Base-by-base conservation (phyloP, 345 rosid genomes). In the Eucalyptus pumila region DNA sequence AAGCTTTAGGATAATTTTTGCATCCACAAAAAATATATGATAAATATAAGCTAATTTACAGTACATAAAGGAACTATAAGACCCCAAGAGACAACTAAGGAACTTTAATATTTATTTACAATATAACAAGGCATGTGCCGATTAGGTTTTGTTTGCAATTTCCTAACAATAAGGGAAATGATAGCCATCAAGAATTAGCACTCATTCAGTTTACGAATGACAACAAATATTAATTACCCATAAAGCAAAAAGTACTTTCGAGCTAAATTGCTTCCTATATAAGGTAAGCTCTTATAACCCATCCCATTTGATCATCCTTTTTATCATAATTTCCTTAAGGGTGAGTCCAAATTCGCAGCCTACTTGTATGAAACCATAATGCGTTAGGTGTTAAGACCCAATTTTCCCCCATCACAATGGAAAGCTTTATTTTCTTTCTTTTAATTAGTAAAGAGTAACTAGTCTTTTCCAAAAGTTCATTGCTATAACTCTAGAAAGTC, bases 151-250 rank as follows among this genome's bases (percentile, higher is more conserved):
- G 37, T 65, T n/a, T 65, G 37, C 19, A n/a, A 8, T 30, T 65
- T 65, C 5, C 37, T 0, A 2, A 60, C 4, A 27, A 6, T 60
- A 60, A 27, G 0, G 0, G n/a, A 60, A 65, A 65, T n/a, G 7
- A 14, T 2, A 14, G 10, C 8, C 11, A n/a, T n/a, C 21, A n/a
- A 30, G 21, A 65, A 65, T n/a, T 65, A n/a, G 69, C 19, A 7
- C 21, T 65, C 37, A 4, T n/a, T 65, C 6, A 0, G 40, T 2
- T 65, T 7, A n/a, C 11, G 7, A n/a, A 13, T 65, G 40, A 8
- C 21, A n/a, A n/a, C 5, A 3, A 0, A 65, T 14, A 14, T 65
- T 65, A n/a, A 8, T 15, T 7, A 65, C 19, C 21, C 9, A 14
- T n/a, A 14, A 65, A 14, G 19, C 0, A 65, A 14, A 56, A 24